Base-by-base conservation (phyloP, 345 rosid genomes). In the Syzygium oleosum region DNA sequence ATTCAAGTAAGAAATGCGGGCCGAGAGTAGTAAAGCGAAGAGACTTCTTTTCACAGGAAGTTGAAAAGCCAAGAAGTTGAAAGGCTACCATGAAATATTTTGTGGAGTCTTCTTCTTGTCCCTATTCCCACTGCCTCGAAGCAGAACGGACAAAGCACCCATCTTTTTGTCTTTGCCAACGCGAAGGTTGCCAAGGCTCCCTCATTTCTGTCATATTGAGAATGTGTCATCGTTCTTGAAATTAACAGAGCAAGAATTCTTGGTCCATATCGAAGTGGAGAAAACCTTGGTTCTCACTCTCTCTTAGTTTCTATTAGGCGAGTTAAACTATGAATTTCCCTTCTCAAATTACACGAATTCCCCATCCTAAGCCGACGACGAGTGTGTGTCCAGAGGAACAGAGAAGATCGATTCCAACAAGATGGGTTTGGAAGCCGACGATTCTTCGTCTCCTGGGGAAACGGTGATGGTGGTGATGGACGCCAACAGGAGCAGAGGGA, bases 381-480 rank as follows among this genome's bases (percentile, higher is more conserved):
- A 73, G 80, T 19, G 49, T 34, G 80, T 73, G 46, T 73, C 49
- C 83, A 38, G 49, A 73, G 83, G 83, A 73, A 38, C 83, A 21
- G 41, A 73, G 83, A 73, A 73, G 49, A 9, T 73, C 13, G 83
- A 41, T 34, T 38, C 49, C 27, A 49, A 38, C 49, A 5, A 38
- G 49, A 73, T 73, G 83, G 83, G 83, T 21, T 38, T 73, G 83
- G 83, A 41, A 38, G 83, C 83, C 49, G 83, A 27, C 0, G 4
- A 38, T 73, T 73, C 83, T 38, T 21, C 13, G 49, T 73, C 14
- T 41, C 46, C 15, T 73, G 83, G 83, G 12, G 86, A 85, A 27
- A 86, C 88, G 49, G 93, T 92, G 91, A 89, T 92, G 31, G 92
- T 92, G 16, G 94, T 91, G 80, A 88, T 88, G 90, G 91, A 92